phyloP scores from a whole-genome alignment of 805 yeast genomes.

The Metschnikowia borealis region DNA sequence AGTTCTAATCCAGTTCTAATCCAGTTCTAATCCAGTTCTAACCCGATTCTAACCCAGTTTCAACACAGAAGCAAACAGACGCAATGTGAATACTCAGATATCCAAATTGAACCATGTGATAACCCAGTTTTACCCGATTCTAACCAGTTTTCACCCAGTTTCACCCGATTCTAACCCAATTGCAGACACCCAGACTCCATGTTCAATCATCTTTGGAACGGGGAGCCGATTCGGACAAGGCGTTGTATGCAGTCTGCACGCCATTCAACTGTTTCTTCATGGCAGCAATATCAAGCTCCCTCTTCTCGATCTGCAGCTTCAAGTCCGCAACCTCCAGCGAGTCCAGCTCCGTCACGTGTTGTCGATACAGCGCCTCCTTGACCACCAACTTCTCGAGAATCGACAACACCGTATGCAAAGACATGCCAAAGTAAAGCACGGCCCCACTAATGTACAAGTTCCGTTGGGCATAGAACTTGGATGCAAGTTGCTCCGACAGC shows the following conservation, averaged over 20 bases:
- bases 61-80: no score
- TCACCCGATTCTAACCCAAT: no score
- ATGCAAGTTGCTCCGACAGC: conserved; percentile 50
- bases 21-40: no score
- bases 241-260: conserved; percentile 47
- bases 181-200: background rate
- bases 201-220: conserved; percentile 16
- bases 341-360: conserved; percentile 2
- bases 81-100: no score
- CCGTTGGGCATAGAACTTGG: conserved; percentile 60
- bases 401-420: conserved; percentile 51
- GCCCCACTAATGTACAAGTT: conserved; percentile 62
- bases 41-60: no score
- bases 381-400: conserved; percentile 50
- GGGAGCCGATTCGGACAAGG: conserved; percentile 22
- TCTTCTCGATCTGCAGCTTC: conserved; percentile 32
- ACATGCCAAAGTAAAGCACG: conserved; percentile 50
- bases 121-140: no score
- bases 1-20: no score
- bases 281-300: conserved; percentile 43
- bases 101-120: no score
- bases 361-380: conserved; percentile 35
- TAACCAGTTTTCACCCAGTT: no score
- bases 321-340: conserved; percentile 32
- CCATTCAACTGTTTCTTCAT: conserved; percentile 50